Percentiles rank a stretch among this genome's conserved stretches.
These are phyloP conservation scores for Lepidium didymum DNA, from an alignment of 345 rosid species.

Conservation along the genomic window DNA sequence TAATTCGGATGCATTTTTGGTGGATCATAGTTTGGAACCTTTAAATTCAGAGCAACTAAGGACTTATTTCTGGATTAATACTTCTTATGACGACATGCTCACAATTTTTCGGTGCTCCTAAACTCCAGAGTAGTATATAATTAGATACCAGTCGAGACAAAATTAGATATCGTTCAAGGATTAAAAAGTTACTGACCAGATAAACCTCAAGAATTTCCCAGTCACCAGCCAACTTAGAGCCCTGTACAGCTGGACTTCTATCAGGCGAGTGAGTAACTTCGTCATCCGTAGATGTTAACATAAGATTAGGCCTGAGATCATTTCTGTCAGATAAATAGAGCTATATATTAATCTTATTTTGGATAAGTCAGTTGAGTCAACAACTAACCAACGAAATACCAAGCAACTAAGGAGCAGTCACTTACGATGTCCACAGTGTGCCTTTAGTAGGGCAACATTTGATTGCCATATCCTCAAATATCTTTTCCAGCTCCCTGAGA, in stretches of 20 bases:
- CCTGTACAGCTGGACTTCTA: constrained; percentile 31
- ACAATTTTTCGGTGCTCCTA: neutral
- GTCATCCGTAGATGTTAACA: constrained; percentile 57
- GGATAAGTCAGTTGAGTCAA: neutral
- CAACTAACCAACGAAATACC: constrained; percentile 5
- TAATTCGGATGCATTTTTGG: neutral
- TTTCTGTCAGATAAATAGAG: constrained; percentile 22
- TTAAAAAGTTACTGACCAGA: constrained; percentile 58
- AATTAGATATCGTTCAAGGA: neutral
- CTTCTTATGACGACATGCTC: neutral
- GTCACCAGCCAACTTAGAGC: constrained; percentile 43
- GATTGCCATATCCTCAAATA: constrained; percentile 66
- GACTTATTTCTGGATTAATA: neutral
- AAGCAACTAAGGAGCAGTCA: constrained; percentile 5
- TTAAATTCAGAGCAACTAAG: neutral
- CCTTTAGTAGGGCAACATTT: constrained; percentile 76
- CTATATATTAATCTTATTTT: neutral
- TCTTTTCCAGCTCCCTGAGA: constrained; percentile 75
- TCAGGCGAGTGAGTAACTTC: constrained; percentile 56
- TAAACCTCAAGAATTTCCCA: constrained; percentile 93
- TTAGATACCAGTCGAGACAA: neutral
- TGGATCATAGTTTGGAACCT: neutral
- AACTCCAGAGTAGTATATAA: neutral
- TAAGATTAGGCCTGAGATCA: constrained; percentile 43
- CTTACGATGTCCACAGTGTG: constrained; percentile 24